Evolutionary conservation across 163 green algal genomes (phyloP).

Genomic region (Dunaliella salina): DNA sequence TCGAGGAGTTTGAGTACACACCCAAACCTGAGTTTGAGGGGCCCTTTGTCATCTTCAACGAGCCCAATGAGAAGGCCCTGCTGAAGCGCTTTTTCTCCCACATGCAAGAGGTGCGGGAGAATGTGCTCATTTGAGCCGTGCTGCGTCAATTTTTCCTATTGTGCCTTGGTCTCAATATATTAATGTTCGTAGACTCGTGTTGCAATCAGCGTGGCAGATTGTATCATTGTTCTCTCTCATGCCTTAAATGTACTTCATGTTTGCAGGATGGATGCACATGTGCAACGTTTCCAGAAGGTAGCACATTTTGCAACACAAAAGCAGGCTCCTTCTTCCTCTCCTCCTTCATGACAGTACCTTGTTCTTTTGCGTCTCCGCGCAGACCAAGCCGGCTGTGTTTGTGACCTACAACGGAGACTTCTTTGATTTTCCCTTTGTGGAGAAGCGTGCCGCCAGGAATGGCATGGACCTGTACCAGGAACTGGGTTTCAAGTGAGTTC

Average conservation of each 20-base stretch:
- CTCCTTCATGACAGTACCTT: too few relatives aligned
- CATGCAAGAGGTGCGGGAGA: conserved; percentile 71
- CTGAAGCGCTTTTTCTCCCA: conserved; percentile 89
- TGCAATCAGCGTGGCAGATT: too few relatives aligned
- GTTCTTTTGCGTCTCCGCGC: not conserved
- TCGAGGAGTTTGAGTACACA: conserved; percentile 95
- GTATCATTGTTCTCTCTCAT: too few relatives aligned
- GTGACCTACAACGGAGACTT: conserved; percentile 99
- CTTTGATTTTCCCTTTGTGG: conserved; percentile 97
- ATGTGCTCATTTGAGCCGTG: not conserved
- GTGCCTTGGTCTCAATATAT: not conserved
- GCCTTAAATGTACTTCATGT: too few relatives aligned
- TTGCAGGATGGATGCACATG: too few relatives aligned
- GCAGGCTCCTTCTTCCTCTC: too few relatives aligned
- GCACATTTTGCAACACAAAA: too few relatives aligned
- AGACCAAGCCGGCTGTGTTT: conserved; percentile 85
- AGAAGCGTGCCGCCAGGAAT: conserved; percentile 61
- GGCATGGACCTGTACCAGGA: conserved; percentile 78
- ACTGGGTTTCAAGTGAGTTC: conserved; percentile 75
- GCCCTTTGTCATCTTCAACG: conserved; percentile 92
- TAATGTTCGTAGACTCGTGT: too few relatives aligned
- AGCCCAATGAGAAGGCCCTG: conserved; percentile 69
- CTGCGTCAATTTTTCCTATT: not conserved
- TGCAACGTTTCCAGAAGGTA: too few relatives aligned
- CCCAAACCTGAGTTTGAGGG: conserved; percentile 87